A percentile compares a stretch with the other conserved stretches of the same genome.
Conservation (phyloP, 768 basidiomycete genomes). For the Tylopilus intermedius region DNA sequence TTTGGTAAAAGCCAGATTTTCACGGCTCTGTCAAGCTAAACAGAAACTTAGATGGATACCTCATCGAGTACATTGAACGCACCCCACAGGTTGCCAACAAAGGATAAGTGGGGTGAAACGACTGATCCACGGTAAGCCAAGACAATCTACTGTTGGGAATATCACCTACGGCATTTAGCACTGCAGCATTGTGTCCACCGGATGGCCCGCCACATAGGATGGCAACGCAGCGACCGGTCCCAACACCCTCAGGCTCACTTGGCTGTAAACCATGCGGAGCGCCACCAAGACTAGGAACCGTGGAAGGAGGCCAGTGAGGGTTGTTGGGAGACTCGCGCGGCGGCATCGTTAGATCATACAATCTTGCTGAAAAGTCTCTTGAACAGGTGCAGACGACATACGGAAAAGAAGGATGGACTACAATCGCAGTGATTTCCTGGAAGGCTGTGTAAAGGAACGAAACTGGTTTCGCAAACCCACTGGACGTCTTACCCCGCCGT, state of each 20-base stretch:
- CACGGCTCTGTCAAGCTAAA: conserved; percentile 64
- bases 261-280: conserved; percentile 66
- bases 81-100: conserved; percentile 78
- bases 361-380: conserved; percentile 61
- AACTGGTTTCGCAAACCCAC: neutral
- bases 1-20: conserved; percentile 69
- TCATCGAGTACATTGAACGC: conserved; percentile 21
- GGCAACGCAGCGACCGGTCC: conserved; percentile 53
- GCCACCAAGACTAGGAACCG: conserved; percentile 50
- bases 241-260: conserved; percentile 55
- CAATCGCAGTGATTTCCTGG: conserved; percentile 59
- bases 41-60: neutral
- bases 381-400: conserved; percentile 69
- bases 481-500: conserved; percentile 59
- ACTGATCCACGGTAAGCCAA: conserved; percentile 34
- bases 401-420: conserved; percentile 54
- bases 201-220: conserved; percentile 67
- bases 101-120: conserved; percentile 62
- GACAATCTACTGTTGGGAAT: neutral
- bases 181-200: conserved; percentile 69
- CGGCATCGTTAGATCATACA: conserved; percentile 55
- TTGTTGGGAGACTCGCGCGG: conserved; percentile 40
- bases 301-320: conserved; percentile 54
- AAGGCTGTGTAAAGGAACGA: conserved; percentile 30
- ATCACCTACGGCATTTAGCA: conserved; percentile 53